These are phyloP conservation scores for Isoetes engelmannii DNA, from an alignment of 83 land plant genomes.

Conservation along the genomic window DNA sequence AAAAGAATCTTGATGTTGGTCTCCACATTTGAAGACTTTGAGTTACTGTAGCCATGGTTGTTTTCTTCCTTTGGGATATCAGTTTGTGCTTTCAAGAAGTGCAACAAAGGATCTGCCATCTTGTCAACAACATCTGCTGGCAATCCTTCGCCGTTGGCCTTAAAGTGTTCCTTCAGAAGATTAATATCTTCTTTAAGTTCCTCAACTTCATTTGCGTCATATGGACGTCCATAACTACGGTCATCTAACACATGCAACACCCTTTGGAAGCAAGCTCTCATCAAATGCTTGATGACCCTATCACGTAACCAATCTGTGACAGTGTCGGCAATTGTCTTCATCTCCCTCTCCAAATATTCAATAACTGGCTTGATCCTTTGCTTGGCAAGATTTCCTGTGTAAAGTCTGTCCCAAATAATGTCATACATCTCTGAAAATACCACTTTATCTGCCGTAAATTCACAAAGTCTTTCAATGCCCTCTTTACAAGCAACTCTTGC, in stretches of 20 bases:
- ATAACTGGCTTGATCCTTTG: conserved; percentile 60
- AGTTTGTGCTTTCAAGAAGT: conserved; percentile 58
- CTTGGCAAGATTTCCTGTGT: conserved; percentile 57
- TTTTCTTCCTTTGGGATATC: conserved; percentile 53
- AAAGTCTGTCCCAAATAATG: conserved; percentile 70
- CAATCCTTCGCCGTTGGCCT: conserved; percentile 90
- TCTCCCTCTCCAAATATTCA: conserved; percentile 50
- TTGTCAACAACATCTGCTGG: conserved; percentile 65
- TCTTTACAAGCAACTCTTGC: conserved; percentile 46
- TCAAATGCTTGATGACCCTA: conserved; percentile 56
- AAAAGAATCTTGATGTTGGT: no score
- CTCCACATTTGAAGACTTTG: conserved; percentile 26
- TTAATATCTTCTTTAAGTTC: conserved; percentile 77
- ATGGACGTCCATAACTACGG: conserved; percentile 83
- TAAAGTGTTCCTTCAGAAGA: conserved; percentile 59
- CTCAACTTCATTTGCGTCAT: conserved; percentile 54
- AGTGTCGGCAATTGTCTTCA: conserved; percentile 50
- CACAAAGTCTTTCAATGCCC: conserved; percentile 64
- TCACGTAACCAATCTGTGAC: conserved; percentile 60
- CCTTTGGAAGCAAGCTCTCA: conserved; percentile 82
- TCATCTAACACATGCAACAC: conserved; percentile 75
- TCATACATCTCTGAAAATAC: conserved; percentile 64
- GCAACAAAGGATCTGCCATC: conserved; percentile 47
- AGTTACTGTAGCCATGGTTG: conserved; percentile 47
- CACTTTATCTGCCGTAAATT: conserved; percentile 58